Conservation (phyloP, 495 filamentous ascomycete species). For the Hypoxylon lienhwacheense region DNA sequence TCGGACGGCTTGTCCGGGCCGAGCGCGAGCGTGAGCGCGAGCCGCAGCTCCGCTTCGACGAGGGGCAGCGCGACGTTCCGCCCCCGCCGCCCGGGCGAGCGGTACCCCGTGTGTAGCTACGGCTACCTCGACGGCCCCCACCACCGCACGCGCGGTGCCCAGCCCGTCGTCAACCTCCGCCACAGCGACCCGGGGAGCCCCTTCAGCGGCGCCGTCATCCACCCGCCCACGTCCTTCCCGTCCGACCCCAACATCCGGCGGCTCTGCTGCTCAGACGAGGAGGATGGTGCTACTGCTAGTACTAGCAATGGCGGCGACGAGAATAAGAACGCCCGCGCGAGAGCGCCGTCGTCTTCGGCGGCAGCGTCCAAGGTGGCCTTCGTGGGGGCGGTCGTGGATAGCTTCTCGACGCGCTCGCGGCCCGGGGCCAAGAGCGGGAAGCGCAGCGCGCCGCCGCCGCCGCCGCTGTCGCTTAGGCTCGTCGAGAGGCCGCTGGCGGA, state of each 20-base stretch:
- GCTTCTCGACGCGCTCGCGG: conserved; percentile 8
- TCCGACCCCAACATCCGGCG: conserved; percentile 13
- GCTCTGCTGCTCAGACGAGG: neutral
- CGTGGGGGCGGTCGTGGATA: conserved; percentile 1
- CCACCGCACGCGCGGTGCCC: neutral
- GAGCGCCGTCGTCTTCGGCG: neutral
- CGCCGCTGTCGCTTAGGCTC: conserved; percentile 34
- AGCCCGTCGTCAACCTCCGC: conserved; percentile 19
- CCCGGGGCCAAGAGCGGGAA: conserved; percentile 9
- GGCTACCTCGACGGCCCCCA: too few species aligned
- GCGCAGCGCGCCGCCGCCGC: neutral
- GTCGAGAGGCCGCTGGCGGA: conserved; percentile 20
- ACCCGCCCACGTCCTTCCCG: conserved; percentile 23
- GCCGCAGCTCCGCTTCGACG: neutral
- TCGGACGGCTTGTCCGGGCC: neutral
- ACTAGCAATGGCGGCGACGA: too few species aligned
- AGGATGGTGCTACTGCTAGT: too few species aligned
- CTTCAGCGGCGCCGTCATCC: conserved; percentile 23
- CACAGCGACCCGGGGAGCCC: conserved; percentile 30
- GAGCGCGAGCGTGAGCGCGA: too few species aligned
- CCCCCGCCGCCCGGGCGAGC: neutral
- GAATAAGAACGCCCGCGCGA: too few species aligned
- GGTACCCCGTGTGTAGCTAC: too few species aligned
- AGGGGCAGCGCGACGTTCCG: neutral
- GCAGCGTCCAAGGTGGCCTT: conserved; percentile 5